Conservation (phyloP, 768 basidiomycete genomes). For the Glaciozyma antarctica region DNA sequence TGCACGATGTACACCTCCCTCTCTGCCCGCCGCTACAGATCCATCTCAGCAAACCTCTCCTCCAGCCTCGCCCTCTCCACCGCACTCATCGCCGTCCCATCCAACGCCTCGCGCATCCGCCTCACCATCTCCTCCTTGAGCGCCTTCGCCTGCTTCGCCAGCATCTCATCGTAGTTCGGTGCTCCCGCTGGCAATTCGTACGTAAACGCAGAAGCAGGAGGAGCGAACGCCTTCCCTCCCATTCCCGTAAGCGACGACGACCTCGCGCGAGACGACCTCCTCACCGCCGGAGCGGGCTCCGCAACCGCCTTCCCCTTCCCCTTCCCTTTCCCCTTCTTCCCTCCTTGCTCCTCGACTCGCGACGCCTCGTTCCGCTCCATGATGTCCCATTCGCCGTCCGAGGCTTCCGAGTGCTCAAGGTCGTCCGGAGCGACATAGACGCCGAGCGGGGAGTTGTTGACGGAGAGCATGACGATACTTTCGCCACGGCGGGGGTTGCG, state of each 20-base stretch:
- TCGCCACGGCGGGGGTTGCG: no score
- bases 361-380: slow-evolving; percentile 11
- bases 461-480: not conserved
- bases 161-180: not conserved
- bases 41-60: not conserved
- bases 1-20: not conserved
- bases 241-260: not conserved
- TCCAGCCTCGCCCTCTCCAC: not conserved
- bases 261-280: not conserved
- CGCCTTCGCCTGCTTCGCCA: not conserved
- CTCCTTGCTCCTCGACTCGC: slow-evolving; percentile 2
- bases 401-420: not conserved
- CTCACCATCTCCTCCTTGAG: not conserved
- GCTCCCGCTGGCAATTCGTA: not conserved
- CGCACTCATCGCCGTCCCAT: not conserved
- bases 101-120: not conserved
- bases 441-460: not conserved
- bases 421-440: slow-evolving; percentile 1
- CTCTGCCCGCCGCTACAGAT: not conserved
- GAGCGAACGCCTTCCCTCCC: not conserved
- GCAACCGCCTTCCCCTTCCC: not conserved
- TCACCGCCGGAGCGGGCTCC: not conserved
- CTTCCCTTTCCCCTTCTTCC: not conserved
- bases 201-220: not conserved
- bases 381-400: slow-evolving; percentile 12